Conservation (phyloP, 805 yeast species). For the Hagleromyces aurorensis region DNA sequence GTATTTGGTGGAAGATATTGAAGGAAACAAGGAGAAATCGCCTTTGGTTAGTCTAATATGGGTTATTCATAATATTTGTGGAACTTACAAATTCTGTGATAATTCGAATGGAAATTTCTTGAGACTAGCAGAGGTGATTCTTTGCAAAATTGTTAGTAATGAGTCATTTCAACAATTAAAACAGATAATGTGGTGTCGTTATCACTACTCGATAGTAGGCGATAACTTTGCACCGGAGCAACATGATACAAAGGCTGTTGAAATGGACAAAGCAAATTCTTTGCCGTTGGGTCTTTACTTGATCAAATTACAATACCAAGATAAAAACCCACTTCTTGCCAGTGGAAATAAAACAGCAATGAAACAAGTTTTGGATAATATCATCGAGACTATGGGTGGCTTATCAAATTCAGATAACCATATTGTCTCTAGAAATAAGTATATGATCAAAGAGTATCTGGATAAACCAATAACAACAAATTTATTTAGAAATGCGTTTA, state of each 20-base stretch:
- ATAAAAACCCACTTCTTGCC: conserved; percentile 50
- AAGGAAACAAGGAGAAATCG: conserved; percentile 2
- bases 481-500: conserved; percentile 41
- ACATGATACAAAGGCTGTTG: conserved; percentile 44
- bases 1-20: too few relatives aligned
- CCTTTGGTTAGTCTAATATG: conserved; percentile 35
- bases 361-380: conserved; percentile 61
- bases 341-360: conserved; percentile 58
- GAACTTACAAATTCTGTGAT: conserved; percentile 62
- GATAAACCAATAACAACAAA: conserved; percentile 39
- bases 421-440: conserved; percentile 39
- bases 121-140: conserved; percentile 45
- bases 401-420: conserved; percentile 41
- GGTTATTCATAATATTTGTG: conserved; percentile 66
- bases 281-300: conserved; percentile 29
- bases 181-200: conserved; percentile 73
- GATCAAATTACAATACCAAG: conserved; percentile 33
- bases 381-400: conserved; percentile 65
- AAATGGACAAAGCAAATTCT: conserved; percentile 31
- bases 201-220: conserved; percentile 54
- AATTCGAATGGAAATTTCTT: conserved; percentile 55
- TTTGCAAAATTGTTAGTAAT: conserved; percentile 36
- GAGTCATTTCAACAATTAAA: conserved; percentile 61
- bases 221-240: conserved; percentile 58
- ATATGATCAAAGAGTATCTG: conserved; percentile 39